Conservation (phyloP, 345 rosid genomes). For the Gossypium mustelinum region DNA sequence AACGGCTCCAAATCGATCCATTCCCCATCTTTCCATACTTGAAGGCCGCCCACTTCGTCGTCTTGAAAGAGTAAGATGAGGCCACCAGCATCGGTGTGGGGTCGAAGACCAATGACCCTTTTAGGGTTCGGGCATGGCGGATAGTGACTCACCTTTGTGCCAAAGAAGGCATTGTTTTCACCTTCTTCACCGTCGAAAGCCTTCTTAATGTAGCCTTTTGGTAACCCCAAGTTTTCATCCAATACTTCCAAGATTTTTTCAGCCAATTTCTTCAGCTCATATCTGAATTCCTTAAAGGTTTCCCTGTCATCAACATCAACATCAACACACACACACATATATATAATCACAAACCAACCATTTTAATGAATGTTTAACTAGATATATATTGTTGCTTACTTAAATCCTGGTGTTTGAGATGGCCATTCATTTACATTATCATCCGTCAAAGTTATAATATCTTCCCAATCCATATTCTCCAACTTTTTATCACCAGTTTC, state of each 20-base stretch:
- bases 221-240: constrained; percentile 77
- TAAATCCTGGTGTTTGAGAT: constrained; percentile 48
- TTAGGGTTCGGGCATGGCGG: constrained; percentile 90
- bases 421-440: constrained; percentile 55
- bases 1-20: constrained; percentile 93
- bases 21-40: constrained; percentile 64
- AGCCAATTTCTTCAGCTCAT: constrained; percentile 65
- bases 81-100: constrained; percentile 96
- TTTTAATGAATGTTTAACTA: background rate
- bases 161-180: constrained; percentile 52
- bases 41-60: constrained; percentile 75
- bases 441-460: constrained; percentile 62
- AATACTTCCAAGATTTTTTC: constrained; percentile 72
- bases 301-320: constrained; percentile 40
- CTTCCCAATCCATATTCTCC: constrained; percentile 82
- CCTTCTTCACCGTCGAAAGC: constrained; percentile 54
- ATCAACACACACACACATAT: background rate
- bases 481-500: constrained; percentile 48
- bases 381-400: constrained; percentile 33
- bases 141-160: constrained; percentile 87
- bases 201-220: constrained; percentile 54
- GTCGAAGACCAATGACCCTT: constrained; percentile 63
- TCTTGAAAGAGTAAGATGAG: constrained; percentile 86
- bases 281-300: constrained; percentile 65
- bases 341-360: background rate